These are phyloP conservation scores for Macrolepiota albuminosa DNA, from an alignment of 768 basidiomycete species.

Conservation along the genomic window DNA sequence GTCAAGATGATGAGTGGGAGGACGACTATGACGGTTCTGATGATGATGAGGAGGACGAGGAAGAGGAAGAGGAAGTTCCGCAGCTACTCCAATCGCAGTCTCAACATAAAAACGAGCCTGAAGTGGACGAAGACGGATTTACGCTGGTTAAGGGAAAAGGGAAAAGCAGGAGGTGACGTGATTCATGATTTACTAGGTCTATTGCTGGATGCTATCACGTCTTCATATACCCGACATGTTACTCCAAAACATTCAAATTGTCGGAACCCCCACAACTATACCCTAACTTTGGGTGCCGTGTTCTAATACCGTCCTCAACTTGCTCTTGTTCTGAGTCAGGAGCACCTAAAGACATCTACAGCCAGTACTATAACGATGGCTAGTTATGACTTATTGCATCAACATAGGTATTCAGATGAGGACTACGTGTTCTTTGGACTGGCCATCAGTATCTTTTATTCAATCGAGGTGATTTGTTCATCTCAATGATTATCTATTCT, in stretches of 20 bases:
- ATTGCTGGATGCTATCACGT: not conserved
- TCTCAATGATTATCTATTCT: not conserved
- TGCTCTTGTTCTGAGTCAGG: not conserved
- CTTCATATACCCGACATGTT: not conserved
- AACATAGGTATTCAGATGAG: no score
- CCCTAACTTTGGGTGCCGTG: not conserved
- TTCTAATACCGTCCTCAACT: not conserved
- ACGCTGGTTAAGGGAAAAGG: slow-evolving; percentile 67
- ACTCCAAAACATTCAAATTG: not conserved
- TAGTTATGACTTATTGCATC: not conserved
- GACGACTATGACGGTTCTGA: slow-evolving; percentile 36
- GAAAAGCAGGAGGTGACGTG: slow-evolving; percentile 33
- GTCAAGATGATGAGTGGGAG: slow-evolving; percentile 32
- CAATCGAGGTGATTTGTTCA: no score
- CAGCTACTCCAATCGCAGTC: slow-evolving; percentile 40
- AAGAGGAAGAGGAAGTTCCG: slow-evolving; percentile 49
- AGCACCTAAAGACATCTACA: no score
- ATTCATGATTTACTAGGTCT: no score
- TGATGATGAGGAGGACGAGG: slow-evolving; percentile 45
- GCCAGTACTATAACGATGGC: not conserved
- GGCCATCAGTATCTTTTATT: not conserved
- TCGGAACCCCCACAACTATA: not conserved
- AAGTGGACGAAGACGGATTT: slow-evolving; percentile 92
- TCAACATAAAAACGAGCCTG: slow-evolving; percentile 45
- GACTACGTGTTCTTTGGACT: not conserved